Percentiles rank a stretch among this genome's conserved stretches.
phyloP scores from a whole-genome alignment of 345 rosid genomes.

The Boechera retrofracta region DNA sequence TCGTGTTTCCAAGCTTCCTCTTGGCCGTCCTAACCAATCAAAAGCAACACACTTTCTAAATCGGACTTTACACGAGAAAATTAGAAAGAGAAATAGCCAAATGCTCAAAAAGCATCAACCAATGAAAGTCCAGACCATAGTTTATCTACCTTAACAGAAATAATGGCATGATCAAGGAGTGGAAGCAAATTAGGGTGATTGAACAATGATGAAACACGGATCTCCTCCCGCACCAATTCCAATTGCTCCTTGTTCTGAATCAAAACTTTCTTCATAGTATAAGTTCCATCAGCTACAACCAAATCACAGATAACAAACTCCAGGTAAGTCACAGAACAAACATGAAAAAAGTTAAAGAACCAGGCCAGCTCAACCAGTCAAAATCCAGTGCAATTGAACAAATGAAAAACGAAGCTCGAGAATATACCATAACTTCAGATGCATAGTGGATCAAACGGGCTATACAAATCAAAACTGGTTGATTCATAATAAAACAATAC shows the following conservation, averaged over 20 bases:
- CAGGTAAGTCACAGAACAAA: neutral
- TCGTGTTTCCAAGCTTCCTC: slow-evolving; percentile 88
- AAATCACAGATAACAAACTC: neutral
- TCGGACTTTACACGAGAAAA: slow-evolving; percentile 6
- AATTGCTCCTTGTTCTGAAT: slow-evolving; percentile 87
- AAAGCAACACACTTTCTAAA: slow-evolving; percentile 34
- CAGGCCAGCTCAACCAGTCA: neutral
- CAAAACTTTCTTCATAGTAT: slow-evolving; percentile 96
- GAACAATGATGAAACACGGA: slow-evolving; percentile 86
- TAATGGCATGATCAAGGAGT: slow-evolving; percentile 93
- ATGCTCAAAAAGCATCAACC: slow-evolving; percentile 1
- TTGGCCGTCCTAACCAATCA: slow-evolving; percentile 63
- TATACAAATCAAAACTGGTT: neutral
- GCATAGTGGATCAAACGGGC: neutral
- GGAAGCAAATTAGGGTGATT: slow-evolving; percentile 92
- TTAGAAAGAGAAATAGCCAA: neutral
- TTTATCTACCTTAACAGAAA: slow-evolving; percentile 73
- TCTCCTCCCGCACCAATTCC: slow-evolving; percentile 92
- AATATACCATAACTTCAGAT: slow-evolving; percentile 1
- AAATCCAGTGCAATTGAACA: neutral
- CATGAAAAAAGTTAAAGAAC: slow-evolving; percentile 8
- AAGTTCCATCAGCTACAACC: slow-evolving; percentile 80
- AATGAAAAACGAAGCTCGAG: slow-evolving; percentile 22
- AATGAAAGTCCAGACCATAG: slow-evolving; percentile 6
- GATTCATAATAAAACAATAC: neutral